A percentile compares a stretch with the other conserved stretches of the same genome.
These are phyloP conservation scores for Lactifluus volemus DNA, from an alignment of 768 basidiomycete species.

Conservation along the genomic window DNA sequence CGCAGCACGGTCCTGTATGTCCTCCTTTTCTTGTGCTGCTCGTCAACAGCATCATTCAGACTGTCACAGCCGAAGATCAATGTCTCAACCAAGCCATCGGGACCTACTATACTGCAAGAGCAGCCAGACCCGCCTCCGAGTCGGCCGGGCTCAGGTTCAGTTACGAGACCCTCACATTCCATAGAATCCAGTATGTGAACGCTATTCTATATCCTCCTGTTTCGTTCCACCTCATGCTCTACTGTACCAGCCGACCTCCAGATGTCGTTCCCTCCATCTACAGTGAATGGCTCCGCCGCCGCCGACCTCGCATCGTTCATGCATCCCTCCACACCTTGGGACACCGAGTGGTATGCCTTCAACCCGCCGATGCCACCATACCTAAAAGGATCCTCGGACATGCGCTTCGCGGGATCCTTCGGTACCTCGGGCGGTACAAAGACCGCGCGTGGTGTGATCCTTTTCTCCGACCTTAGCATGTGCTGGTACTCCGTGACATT, in stretches of 20 bases:
- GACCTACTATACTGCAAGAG: not conserved
- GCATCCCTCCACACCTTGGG: conserved; percentile 34
- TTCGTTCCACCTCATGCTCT: not conserved
- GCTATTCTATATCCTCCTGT: not conserved
- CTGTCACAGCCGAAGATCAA: conserved; percentile 15
- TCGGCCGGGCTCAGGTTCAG: no score
- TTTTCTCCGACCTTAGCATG: conserved; percentile 43
- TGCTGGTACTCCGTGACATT: conserved; percentile 40
- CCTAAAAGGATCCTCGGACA: conserved; percentile 21
- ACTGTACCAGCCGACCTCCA: conserved; percentile 16
- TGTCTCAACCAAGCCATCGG: conserved; percentile 7
- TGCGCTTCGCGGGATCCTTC: conserved; percentile 26
- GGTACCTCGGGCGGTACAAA: conserved; percentile 24
- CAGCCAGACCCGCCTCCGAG: not conserved
- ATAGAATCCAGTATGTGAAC: not conserved
- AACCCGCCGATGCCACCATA: conserved; percentile 29
- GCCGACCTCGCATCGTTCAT: conserved; percentile 40
- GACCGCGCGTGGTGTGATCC: conserved; percentile 30
- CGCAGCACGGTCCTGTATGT: conserved; percentile 7
- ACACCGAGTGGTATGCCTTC: conserved; percentile 34
- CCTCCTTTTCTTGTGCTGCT: not conserved
- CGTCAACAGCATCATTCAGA: not conserved
- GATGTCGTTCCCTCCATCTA: conserved; percentile 30
- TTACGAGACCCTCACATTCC: not conserved
- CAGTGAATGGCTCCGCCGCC: conserved; percentile 29